Percentiles rank a stretch among this genome's conserved stretches.
Evolutionary conservation across 331 rosid species (phyloP).

Genomic region (Erythrophleum ivorense): DNA sequence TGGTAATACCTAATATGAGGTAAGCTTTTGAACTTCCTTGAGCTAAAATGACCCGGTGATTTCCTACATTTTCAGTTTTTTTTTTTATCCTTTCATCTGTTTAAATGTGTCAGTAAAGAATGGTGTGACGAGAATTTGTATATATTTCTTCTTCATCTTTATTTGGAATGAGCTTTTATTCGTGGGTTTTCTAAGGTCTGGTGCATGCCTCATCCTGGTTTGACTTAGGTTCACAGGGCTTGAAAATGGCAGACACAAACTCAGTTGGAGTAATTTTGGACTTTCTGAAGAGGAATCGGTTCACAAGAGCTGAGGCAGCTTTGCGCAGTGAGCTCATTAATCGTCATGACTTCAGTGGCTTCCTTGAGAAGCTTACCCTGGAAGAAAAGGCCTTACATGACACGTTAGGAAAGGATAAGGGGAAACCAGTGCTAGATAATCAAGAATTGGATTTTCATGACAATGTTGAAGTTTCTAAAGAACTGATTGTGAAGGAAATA

Average conservation of each 20-base stretch:
- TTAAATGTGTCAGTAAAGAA: conserved; percentile 10
- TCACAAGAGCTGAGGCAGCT: conserved; percentile 92
- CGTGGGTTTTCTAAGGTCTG: conserved; percentile 41
- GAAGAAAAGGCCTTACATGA: conserved; percentile 61
- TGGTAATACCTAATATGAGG: conserved; percentile 62
- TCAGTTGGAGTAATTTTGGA: conserved; percentile 89
- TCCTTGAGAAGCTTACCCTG: conserved; percentile 71
- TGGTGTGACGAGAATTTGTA: conserved; percentile 32
- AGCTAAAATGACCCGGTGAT: not conserved
- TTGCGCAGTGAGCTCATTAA: conserved; percentile 79
- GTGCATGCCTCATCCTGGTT: conserved; percentile 37
- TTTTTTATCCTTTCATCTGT: not conserved
- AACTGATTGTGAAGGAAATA: conserved; percentile 91
- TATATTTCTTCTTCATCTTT: not conserved
- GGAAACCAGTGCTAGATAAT: conserved; percentile 59
- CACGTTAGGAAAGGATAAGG: conserved; percentile 58
- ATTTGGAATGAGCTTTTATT: conserved; percentile 43
- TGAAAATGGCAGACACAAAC: conserved; percentile 71
- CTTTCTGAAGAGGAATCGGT: conserved; percentile 77
- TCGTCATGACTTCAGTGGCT: conserved; percentile 70
- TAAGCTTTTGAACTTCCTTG: conserved; percentile 38
- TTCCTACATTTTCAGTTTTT: conserved; percentile 23
- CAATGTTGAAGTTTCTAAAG: conserved; percentile 67
- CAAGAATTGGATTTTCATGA: conserved; percentile 50
- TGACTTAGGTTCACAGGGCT: conserved; percentile 56